A percentile compares a stretch with the other conserved stretches of the same genome.
Evolutionary conservation across 2,329 filamentous ascomycete genomes (phyloP).

Genomic region (Phyllosticta capitalensis): DNA sequence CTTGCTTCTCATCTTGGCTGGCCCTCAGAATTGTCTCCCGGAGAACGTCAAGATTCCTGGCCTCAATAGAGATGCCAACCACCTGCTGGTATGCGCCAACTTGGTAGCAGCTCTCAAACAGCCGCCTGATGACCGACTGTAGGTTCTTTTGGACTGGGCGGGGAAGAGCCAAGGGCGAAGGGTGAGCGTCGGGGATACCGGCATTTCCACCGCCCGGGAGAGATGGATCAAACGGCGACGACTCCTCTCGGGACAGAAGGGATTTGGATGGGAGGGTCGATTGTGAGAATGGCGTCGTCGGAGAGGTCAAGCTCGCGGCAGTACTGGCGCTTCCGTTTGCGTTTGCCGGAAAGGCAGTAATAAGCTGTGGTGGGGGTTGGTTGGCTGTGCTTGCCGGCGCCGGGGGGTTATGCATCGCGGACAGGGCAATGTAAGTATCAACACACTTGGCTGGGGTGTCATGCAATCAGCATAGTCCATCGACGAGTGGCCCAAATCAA

Average conservation of each 20-base stretch:
- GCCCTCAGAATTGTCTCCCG: conserved; percentile 79
- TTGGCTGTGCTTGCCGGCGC: conserved; percentile 38
- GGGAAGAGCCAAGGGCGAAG: conserved; percentile 57
- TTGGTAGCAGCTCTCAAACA: conserved; percentile 83
- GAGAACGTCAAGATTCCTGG: conserved; percentile 81
- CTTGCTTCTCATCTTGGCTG: conserved; percentile 70
- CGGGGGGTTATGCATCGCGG: conserved; percentile 49
- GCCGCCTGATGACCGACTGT: conserved; percentile 71
- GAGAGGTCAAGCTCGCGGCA: conserved; percentile 63
- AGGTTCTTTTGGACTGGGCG: conserved; percentile 69
- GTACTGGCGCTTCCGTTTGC: conserved; percentile 56
- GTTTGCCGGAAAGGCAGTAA: conserved; percentile 66
- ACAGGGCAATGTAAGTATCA: conserved; percentile 89
- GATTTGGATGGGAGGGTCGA: conserved; percentile 90
- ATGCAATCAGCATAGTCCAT: background rate
- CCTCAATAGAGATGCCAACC: conserved; percentile 91
- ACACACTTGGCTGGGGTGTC: conserved; percentile 66
- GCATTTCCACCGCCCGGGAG: conserved; percentile 48
- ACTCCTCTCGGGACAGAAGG: conserved; percentile 74
- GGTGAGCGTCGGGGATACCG: conserved; percentile 44
- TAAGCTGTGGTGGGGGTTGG: conserved; percentile 56
- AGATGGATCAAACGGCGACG: conserved; percentile 49
- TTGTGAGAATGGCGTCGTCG: conserved; percentile 91
- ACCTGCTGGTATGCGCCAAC: conserved; percentile 89
- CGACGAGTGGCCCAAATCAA: conserved; percentile 8